Evolutionary conservation across 371 early-diverging fungal species (phyloP).

Genomic region (Rhizopus sp.): DNA sequence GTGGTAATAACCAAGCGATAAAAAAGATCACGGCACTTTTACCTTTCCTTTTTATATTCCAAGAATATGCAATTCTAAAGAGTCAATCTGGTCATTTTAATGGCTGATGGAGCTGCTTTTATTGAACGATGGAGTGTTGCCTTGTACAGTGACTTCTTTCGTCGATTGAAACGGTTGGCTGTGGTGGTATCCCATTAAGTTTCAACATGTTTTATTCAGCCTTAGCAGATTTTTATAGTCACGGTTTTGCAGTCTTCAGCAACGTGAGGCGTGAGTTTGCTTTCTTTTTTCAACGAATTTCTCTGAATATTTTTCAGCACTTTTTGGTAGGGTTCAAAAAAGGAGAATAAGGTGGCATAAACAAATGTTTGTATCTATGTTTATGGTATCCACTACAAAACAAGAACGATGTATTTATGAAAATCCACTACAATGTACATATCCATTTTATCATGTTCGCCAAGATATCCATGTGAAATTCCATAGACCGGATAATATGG

Average conservation of each 20-base stretch:
- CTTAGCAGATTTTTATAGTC: constrained; percentile 4
- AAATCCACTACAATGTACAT: constrained; percentile 1
- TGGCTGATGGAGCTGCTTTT: too few species aligned
- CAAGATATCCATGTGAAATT: constrained; percentile 1
- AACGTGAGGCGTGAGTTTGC: constrained; percentile 2
- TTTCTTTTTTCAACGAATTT: constrained; percentile 3
- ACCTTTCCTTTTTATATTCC: too few species aligned
- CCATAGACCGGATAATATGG: constrained; percentile 1
- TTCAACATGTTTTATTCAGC: neutral
- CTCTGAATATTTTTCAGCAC: constrained; percentile 7
- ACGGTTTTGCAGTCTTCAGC: constrained; percentile 4
- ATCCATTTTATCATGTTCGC: constrained; percentile 4
- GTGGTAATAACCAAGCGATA: too few species aligned
- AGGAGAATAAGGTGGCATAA: constrained; percentile 3
- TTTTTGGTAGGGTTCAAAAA: neutral
- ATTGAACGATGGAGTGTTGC: too few species aligned
- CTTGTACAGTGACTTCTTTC: too few species aligned
- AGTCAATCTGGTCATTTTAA: too few species aligned
- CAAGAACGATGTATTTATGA: neutral
- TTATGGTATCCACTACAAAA: constrained; percentile 4
- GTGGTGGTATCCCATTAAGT: constrained; percentile 3
- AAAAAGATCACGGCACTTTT: too few species aligned
- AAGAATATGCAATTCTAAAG: too few species aligned
- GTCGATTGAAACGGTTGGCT: too few species aligned
- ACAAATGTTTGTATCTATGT: constrained; percentile 5